Evolutionary conservation across 306 rosid species (phyloP).

Genomic region (Fragaria vesca): DNA sequence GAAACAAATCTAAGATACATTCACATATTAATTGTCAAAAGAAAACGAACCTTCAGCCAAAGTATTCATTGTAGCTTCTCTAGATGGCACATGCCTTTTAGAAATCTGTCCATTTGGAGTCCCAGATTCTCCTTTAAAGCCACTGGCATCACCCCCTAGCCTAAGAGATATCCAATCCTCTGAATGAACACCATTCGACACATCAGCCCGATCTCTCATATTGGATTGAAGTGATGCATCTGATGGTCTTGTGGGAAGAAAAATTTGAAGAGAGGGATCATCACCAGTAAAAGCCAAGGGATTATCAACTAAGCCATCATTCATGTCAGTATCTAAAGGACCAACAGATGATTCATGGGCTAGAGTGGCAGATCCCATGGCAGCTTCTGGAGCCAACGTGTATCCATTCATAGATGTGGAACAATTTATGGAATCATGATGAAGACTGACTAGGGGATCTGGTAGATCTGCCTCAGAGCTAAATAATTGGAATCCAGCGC

Average conservation of each 20-base stretch:
- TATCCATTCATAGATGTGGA: conserved; percentile 77
- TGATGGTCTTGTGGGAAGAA: conserved; percentile 91
- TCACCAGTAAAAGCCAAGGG: conserved; percentile 80
- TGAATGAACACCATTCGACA: conserved; percentile 71
- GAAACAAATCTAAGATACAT: conserved; percentile 10
- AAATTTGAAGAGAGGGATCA: conserved; percentile 93
- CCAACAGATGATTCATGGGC: conserved; percentile 52
- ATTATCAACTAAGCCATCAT: conserved; percentile 82
- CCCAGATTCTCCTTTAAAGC: conserved; percentile 51
- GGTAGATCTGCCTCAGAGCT: conserved; percentile 72
- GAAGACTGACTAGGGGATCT: conserved; percentile 62
- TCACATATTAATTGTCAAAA: conserved; percentile 19
- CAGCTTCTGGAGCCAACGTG: conserved; percentile 55
- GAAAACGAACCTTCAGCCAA: conserved; percentile 69
- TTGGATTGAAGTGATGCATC: conserved; percentile 65
- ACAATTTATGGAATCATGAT: conserved; percentile 60
- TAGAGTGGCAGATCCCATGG: conserved; percentile 54
- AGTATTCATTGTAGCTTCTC: conserved; percentile 51
- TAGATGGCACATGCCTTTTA: conserved; percentile 52
- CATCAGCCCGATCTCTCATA: conserved; percentile 67
- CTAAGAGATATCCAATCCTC: conserved; percentile 95
- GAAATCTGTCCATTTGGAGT: conserved; percentile 55
- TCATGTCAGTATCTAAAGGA: conserved; percentile 64
- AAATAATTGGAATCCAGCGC: conserved; percentile 78
- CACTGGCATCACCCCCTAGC: conserved; percentile 75